phyloP scores from a whole-genome alignment of 2,329 filamentous ascomycete genomes.

The Sporothrix variecibatus region DNA sequence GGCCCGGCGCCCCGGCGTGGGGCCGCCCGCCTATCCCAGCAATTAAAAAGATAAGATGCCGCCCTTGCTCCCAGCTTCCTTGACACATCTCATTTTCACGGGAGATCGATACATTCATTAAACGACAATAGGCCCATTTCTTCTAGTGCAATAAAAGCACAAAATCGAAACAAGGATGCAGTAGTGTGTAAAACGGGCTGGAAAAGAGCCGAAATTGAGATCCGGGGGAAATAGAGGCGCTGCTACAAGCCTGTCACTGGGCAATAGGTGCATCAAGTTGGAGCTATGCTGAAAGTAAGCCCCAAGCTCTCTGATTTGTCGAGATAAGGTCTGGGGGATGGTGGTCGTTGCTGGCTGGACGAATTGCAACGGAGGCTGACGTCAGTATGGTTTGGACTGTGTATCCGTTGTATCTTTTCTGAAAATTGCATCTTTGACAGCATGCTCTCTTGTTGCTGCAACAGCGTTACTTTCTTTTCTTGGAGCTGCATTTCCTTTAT shows the following conservation, averaged over 20 bases:
- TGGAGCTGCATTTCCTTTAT: not conserved
- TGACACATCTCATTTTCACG: not conserved
- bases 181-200: not conserved
- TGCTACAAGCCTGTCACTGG: not conserved
- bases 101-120: not conserved
- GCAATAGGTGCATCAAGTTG: not conserved
- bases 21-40: conserved; percentile 4
- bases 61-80: not conserved
- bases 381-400: not conserved
- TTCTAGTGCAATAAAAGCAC: not conserved
- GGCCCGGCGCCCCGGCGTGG: conserved; percentile 11
- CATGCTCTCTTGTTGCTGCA: not conserved
- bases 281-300: conserved; percentile 8
- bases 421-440: not conserved
- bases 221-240: not conserved
- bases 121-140: not conserved
- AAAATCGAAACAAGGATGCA: not conserved
- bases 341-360: not conserved
- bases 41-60: conserved; percentile 19
- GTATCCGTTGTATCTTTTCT: not conserved
- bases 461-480: not conserved
- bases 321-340: conserved; percentile 9
- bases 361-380: not conserved
- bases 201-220: not conserved
- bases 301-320: conserved; percentile 5